A percentile compares a stretch with the other conserved stretches of the same genome.
These are phyloP conservation scores for Candida berthetii DNA, from an alignment of 805 yeast genomes.

Conservation along the genomic window DNA sequence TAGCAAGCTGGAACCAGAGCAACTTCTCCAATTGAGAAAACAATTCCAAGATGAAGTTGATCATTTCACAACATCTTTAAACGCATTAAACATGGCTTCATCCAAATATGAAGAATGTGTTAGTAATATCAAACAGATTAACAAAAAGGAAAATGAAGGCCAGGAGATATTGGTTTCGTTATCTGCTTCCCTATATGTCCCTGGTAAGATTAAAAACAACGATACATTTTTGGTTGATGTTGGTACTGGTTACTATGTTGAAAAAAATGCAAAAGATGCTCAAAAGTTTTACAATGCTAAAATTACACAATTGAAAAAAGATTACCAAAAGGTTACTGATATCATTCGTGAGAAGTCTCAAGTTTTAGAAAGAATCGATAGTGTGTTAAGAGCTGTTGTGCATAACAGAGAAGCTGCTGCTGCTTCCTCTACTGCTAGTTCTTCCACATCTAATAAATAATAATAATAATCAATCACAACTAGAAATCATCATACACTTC, in stretches of 20 bases:
- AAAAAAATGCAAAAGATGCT: constrained; percentile 66
- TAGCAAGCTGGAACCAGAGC: constrained; percentile 71
- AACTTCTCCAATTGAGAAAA: constrained; percentile 74
- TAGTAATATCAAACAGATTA: constrained; percentile 54
- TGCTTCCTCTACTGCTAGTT: not conserved
- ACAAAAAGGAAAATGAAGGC: constrained; percentile 32
- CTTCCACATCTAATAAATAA: too few relatives aligned
- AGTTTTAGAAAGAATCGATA: constrained; percentile 54
- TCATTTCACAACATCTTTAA: constrained; percentile 77
- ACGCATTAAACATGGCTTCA: constrained; percentile 79
- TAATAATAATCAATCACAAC: too few relatives aligned
- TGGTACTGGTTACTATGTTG: constrained; percentile 94
- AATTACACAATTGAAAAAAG: constrained; percentile 64
- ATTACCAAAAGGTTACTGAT: constrained; percentile 65
- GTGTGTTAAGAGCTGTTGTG: constrained; percentile 46
- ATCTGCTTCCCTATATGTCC: constrained; percentile 83
- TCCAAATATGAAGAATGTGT: constrained; percentile 78
- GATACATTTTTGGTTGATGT: constrained; percentile 82
- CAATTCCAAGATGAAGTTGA: constrained; percentile 81
- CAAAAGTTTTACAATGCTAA: constrained; percentile 66
- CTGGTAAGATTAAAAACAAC: constrained; percentile 66
- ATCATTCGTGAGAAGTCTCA: constrained; percentile 73
- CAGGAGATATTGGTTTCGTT: constrained; percentile 74
- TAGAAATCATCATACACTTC: too few relatives aligned
- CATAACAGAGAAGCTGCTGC: constrained; percentile 29